Conservation (phyloP, 352 stramenopile genomes). For the Saprolegnia parasitica region DNA sequence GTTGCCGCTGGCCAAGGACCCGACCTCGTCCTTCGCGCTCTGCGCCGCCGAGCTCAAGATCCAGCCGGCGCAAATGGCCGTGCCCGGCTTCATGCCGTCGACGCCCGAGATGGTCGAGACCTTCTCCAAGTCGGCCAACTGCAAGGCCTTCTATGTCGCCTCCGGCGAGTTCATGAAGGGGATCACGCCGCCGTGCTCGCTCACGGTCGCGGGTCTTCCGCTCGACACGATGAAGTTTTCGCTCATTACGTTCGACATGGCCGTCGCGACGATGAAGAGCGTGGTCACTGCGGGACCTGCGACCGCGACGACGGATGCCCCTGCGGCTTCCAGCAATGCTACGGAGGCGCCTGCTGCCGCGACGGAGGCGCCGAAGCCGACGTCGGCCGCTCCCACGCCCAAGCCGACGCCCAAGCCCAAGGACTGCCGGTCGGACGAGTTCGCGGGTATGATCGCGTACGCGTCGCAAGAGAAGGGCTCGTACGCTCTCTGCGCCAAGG, state of each 20-base stretch:
- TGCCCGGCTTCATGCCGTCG: neutral
- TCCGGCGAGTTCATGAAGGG: neutral
- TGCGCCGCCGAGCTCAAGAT: neutral
- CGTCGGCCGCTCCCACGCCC: neutral
- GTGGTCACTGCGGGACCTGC: neutral
- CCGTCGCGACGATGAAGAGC: neutral
- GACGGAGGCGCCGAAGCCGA: neutral
- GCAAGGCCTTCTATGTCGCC: conserved; percentile 3
- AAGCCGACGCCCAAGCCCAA: conserved; percentile 9
- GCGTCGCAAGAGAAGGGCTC: neutral
- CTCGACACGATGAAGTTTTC: neutral
- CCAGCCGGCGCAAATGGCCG: neutral
- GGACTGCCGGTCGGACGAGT: conserved; percentile 7
- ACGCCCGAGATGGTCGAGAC: neutral
- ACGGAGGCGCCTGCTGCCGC: neutral
- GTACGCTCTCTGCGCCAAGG: conserved; percentile 8
- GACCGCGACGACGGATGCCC: neutral
- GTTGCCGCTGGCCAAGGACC: conserved; percentile 1
- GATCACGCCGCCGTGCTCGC: conserved; percentile 1
- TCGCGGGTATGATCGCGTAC: conserved; percentile 8
- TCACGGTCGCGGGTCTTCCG: neutral
- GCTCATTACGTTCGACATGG: neutral
- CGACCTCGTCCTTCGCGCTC: neutral
- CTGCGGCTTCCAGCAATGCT: neutral
- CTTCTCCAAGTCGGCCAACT: conserved; percentile 2